These are phyloP conservation scores for Herpomyces periplanetae DNA, from an alignment of 2,329 filamentous ascomycete genomes.

Conservation along the genomic window DNA sequence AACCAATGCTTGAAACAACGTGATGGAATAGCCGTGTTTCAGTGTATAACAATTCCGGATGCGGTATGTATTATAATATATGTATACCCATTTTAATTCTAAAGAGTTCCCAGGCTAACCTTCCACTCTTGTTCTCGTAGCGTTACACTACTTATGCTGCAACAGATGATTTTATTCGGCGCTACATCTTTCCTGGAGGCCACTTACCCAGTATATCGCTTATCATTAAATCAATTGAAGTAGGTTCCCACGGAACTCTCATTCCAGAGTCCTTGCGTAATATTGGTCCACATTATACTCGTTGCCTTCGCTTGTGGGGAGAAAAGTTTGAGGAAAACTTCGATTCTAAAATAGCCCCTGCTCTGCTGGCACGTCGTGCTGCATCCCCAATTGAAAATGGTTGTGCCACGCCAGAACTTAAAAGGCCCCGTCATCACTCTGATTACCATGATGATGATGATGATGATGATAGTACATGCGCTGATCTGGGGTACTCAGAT, in stretches of 20 bases:
- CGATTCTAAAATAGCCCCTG: slow-evolving; percentile 16
- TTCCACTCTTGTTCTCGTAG: too few species aligned
- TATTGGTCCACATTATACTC: slow-evolving; percentile 31
- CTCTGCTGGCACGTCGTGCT: slow-evolving; percentile 15
- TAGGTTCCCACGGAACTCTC: slow-evolving; percentile 18
- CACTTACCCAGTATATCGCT: slow-evolving; percentile 20
- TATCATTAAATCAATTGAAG: slow-evolving; percentile 17
- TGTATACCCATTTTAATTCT: not conserved
- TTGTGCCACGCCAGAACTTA: too few species aligned
- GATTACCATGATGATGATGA: too few species aligned
- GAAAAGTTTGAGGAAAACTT: slow-evolving; percentile 24
- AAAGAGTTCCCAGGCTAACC: not conserved
- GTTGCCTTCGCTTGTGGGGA: slow-evolving; percentile 24
- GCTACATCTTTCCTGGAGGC: slow-evolving; percentile 41
- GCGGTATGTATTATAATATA: slow-evolving; percentile 5
- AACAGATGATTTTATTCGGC: slow-evolving; percentile 29
- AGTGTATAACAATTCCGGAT: slow-evolving; percentile 40
- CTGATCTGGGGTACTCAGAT: too few species aligned
- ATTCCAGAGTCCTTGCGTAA: slow-evolving; percentile 27
- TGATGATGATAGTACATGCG: too few species aligned
- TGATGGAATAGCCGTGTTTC: slow-evolving; percentile 25
- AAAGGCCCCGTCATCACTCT: too few species aligned
- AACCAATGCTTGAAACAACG: slow-evolving; percentile 21
- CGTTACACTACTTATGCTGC: slow-evolving; percentile 23
- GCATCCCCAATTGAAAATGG: too few species aligned